Conservation (phyloP, 805 yeast genomes). For the Candida nitratophila region DNA sequence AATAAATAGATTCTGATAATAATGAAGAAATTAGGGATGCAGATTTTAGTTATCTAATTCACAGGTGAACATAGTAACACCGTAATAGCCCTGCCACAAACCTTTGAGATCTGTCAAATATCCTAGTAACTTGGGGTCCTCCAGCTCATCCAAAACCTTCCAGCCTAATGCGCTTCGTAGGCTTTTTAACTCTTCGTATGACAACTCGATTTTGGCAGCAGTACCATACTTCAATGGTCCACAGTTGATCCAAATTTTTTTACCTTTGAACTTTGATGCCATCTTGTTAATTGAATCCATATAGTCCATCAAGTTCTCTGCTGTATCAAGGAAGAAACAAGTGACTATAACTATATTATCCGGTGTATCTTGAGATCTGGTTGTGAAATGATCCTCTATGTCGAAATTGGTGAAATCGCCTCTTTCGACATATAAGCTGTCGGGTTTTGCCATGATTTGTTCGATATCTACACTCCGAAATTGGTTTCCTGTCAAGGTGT, state of each 20-base stretch:
- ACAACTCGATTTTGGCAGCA: constrained; percentile 69
- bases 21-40: neutral
- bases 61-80: constrained; percentile 50
- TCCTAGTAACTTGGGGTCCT: constrained; percentile 38
- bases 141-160: constrained; percentile 32
- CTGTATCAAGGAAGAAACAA: constrained; percentile 86
- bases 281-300: constrained; percentile 54
- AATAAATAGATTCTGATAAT: too few species aligned
- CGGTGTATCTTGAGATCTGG: constrained; percentile 7
- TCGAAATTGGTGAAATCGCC: constrained; percentile 61
- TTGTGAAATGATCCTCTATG: constrained; percentile 15
- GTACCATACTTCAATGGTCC: constrained; percentile 95
- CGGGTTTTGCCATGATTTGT: constrained; percentile 32
- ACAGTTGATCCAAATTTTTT: constrained; percentile 71
- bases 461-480: constrained; percentile 31
- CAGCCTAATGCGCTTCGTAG: constrained; percentile 59
- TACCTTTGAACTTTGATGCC: constrained; percentile 23
- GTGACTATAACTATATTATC: constrained; percentile 52
- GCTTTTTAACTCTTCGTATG: constrained; percentile 57
- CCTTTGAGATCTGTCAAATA: constrained; percentile 61
- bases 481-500: constrained; percentile 41
- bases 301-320: constrained; percentile 76
- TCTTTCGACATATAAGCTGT: constrained; percentile 38
- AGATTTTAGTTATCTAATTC: constrained; percentile 5
- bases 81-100: constrained; percentile 75